Evolutionary conservation across 768 basidiomycete genomes (phyloP), one percentile per base, ranked within the genome.

Genomic region (Cantharellus anzutake): DNA sequence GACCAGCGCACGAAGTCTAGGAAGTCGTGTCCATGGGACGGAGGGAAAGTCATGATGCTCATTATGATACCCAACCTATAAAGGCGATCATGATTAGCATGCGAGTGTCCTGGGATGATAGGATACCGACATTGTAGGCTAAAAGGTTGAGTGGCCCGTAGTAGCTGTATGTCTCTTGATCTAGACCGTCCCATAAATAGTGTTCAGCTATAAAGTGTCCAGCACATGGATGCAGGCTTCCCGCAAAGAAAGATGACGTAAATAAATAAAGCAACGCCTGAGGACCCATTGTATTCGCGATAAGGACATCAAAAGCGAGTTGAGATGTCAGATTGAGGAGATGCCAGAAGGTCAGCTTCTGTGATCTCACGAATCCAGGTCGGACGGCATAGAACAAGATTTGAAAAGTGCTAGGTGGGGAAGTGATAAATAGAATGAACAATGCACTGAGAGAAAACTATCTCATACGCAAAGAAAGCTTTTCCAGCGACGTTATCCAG

Each of bases 1-100:
- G 4, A 92, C 94, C 38, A 96, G 76, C 2, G 77, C 76, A 39
- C 83, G 81, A 29, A 99, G 80, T 3, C 79, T 78, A 2, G 92
- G 88, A 0, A 98, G 77, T 34, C 86, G 81, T 16, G 93, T 97
- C 96, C 96, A 99, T 1, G 96, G 79, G 0, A 99, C 72, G 7
- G 91, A 91, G 4, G 96, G 93, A 71, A 99, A 98, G 72, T 99
- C 96, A 71, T 99, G 96, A 71, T 99, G 96, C 67, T 98, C 96
- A 70, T 99, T 97, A 70, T 99, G 96, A 68, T 97, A 98, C 42
- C 96, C 96, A 64, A 97, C 89, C 88, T 91, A 64, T 20, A 59
- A 11, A 7, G 41, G 51, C 4, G 29, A 44, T 35, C 66, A 16
- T 59, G 56, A 4, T 39, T 55, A 37, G 52, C 7, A 14, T 55